Conservation (phyloP, 164 flowering plant species). For the Platanus orientalis region DNA sequence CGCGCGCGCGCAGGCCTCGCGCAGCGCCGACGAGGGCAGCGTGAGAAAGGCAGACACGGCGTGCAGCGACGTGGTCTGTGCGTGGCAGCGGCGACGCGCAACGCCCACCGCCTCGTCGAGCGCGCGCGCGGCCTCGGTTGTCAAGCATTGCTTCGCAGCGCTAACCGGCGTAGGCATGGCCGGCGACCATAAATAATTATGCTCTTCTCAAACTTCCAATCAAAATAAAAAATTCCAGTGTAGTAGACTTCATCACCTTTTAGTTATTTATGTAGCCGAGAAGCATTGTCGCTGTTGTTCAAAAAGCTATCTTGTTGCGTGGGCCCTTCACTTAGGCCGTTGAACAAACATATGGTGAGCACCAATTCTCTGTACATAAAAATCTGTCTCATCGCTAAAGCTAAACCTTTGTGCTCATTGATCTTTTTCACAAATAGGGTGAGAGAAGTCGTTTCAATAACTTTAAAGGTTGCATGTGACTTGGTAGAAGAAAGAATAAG, state of each 20-base stretch:
- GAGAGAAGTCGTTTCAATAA: background rate
- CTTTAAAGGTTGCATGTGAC: conserved; percentile 1
- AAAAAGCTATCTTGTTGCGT: background rate
- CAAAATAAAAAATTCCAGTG: conserved; percentile 8
- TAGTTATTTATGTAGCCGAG: conserved; percentile 1
- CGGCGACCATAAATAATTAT: conserved; percentile 23
- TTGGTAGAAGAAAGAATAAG: conserved; percentile 6
- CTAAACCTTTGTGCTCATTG: too few species aligned
- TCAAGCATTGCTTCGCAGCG: conserved; percentile 66
- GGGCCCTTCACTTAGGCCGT: conserved; percentile 1
- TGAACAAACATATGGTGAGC: conserved; percentile 30
- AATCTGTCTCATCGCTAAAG: background rate
- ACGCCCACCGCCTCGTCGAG: conserved; percentile 71
- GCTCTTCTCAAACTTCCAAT: background rate
- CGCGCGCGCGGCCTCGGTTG: conserved; percentile 60
- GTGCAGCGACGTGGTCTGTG: conserved; percentile 82
- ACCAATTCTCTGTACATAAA: conserved; percentile 23
- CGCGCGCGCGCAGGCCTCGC: conserved; percentile 63
- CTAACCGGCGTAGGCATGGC: conserved; percentile 85
- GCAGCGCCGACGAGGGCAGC: conserved; percentile 47
- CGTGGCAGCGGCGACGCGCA: conserved; percentile 66
- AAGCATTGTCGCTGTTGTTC: background rate
- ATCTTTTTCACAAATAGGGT: background rate
- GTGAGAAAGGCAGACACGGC: conserved; percentile 59
- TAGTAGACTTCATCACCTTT: conserved; percentile 18